phyloP scores from a whole-genome alignment of 345 rosid genomes.

The Laguncularia racemosa region DNA sequence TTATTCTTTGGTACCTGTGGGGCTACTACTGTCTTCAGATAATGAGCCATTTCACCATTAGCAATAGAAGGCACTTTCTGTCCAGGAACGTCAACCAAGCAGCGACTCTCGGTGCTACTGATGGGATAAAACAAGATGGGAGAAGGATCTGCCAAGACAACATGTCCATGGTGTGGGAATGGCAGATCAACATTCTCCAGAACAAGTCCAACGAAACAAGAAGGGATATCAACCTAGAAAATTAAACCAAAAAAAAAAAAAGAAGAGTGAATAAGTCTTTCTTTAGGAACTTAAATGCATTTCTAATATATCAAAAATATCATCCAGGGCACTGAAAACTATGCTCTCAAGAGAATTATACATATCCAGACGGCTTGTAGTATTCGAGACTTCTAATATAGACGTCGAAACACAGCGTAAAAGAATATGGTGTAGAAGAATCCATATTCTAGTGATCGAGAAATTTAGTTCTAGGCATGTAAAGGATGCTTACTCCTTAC shows the following conservation, averaged over 20 bases:
- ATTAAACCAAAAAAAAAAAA: not conserved
- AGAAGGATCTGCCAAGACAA: slow-evolving; percentile 51
- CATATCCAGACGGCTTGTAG: too few species aligned
- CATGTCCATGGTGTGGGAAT: slow-evolving; percentile 41
- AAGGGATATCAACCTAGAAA: slow-evolving; percentile 53
- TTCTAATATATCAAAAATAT: too few species aligned
- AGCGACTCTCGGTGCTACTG: slow-evolving; percentile 55
- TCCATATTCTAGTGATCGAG: too few species aligned
- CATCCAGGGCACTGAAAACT: too few species aligned
- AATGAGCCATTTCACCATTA: slow-evolving; percentile 58
- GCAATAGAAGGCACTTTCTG: slow-evolving; percentile 56
- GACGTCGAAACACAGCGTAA: too few species aligned
- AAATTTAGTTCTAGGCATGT: too few species aligned
- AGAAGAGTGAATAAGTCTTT: too few species aligned
- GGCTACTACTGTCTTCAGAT: slow-evolving; percentile 42
- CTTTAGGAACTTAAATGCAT: too few species aligned
- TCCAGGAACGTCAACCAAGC: slow-evolving; percentile 63
- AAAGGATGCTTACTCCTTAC: too few species aligned
- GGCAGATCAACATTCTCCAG: slow-evolving; percentile 59
- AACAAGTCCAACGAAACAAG: slow-evolving; percentile 52
- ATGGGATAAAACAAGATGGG: slow-evolving; percentile 53
- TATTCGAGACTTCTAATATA: too few species aligned
- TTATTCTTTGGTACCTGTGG: slow-evolving; percentile 29
- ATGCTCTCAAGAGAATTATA: too few species aligned
- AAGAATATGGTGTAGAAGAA: too few species aligned